These are phyloP conservation scores for Taiwanofungus camphoratus DNA, from an alignment of 1,284 basidiomycete genomes.

Conservation along the genomic window DNA sequence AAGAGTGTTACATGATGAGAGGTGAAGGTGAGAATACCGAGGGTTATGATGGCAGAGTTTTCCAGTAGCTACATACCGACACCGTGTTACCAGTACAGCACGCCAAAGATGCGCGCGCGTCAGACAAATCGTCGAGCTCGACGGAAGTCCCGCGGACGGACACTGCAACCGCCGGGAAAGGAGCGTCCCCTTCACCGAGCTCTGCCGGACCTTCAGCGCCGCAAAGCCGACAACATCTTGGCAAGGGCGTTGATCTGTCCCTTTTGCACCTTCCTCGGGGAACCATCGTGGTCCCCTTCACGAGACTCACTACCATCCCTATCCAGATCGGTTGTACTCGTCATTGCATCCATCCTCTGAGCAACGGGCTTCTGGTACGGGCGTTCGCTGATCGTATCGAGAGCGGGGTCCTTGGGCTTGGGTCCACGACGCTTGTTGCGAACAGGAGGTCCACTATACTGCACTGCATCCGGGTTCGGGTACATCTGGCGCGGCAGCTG, in stretches of 20 bases:
- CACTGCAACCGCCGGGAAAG: no score
- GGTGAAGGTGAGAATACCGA: slow-evolving; percentile 6
- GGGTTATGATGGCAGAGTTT: slow-evolving; percentile 2
- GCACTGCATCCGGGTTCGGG: slow-evolving; percentile 53
- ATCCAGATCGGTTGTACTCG: slow-evolving; percentile 63
- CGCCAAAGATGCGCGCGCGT: slow-evolving; percentile 5
- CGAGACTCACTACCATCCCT: slow-evolving; percentile 39
- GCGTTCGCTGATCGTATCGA: slow-evolving; percentile 75
- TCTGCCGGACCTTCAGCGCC: no score
- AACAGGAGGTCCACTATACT: slow-evolving; percentile 53
- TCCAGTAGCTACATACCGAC: slow-evolving; percentile 8
- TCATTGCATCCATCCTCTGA: slow-evolving; percentile 48
- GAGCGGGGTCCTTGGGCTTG: slow-evolving; percentile 53
- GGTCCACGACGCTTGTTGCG: slow-evolving; percentile 62
- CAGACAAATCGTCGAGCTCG: slow-evolving; percentile 9
- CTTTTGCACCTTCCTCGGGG: slow-evolving; percentile 75
- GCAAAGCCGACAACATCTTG: slow-evolving; percentile 76
- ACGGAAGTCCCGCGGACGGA: background rate
- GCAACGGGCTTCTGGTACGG: slow-evolving; percentile 33
- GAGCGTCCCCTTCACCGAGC: no score
- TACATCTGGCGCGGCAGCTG: slow-evolving; percentile 61
- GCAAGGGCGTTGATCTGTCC: slow-evolving; percentile 78
- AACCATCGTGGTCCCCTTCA: slow-evolving; percentile 29
- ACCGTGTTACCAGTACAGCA: slow-evolving; percentile 9
- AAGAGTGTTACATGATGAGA: slow-evolving; percentile 14